Evolutionary conservation across 148 eudicot genomes (phyloP), one percentile per base, ranked within the genome.

Genomic region (Selenicereus undatus): DNA sequence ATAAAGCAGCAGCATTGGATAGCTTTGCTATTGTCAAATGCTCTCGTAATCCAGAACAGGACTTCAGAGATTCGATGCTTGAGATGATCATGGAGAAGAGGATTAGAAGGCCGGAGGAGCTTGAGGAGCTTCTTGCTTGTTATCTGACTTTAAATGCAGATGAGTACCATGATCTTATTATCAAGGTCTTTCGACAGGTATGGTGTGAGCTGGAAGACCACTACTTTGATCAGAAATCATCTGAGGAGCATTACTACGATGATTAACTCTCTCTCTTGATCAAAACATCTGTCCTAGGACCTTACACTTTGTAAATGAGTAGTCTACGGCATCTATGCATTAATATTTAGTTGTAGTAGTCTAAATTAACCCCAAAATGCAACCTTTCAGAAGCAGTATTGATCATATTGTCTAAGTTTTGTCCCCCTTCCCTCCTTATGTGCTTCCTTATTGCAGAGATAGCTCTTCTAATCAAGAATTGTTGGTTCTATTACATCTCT

Each of bases 91-190:
- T 72, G 7, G 93, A 82, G 77, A 89, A 87, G 51, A 82, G 87
- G 77, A 91, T 95, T 62, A 86, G 58, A 58, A 78, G 58, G 71
- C 80, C 92, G 0, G 87, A 91, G 32, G 93, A 93, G 58, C 91
- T 95, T 3, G 97, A 93, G 76, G 97, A 95, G 71, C 87, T 95
- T 43, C 83, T 95, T 83, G 96, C 93, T 68, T 90, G 94, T 85
- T 95, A 91, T 87, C 82, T 95, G 22, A 90, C 91, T 10, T 73
- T 93, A 65, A 95, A 95, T 81, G 83, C 89, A 24, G 96, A 91
- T 82, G 88, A 88, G 80, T 90, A 91, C 71, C 98, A 95, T 88
- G 89, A 89, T 43, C 80, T 93, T 56, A 95, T 95, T 72, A 87
- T 95, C 81, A 88, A 90, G 84, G 93, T 88, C 16, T 95, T 93